These are phyloP conservation scores for Aureobasidium sp. DNA, from an alignment of 2,329 filamentous ascomycete genomes.

Conservation along the genomic window DNA sequence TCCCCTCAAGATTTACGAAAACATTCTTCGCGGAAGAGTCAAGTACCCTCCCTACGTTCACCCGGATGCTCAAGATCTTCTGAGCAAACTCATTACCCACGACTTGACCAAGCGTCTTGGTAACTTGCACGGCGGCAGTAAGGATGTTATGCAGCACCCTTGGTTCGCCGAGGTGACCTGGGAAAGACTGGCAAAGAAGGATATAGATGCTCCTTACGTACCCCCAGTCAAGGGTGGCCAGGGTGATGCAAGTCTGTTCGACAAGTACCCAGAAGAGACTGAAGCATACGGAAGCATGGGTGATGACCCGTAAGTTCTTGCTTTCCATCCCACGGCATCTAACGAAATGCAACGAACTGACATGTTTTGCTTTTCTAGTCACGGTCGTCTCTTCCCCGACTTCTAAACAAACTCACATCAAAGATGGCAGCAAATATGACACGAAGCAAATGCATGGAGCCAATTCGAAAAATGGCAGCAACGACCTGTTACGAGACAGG, in stretches of 20 bases:
- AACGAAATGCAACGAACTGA: slow-evolving; percentile 15
- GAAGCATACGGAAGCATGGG: slow-evolving; percentile 78
- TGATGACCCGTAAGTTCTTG: slow-evolving; percentile 69
- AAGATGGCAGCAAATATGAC: background rate
- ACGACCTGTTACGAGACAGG: background rate
- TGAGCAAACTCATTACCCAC: slow-evolving; percentile 86
- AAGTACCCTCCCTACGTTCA: slow-evolving; percentile 97
- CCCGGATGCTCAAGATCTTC: slow-evolving; percentile 83
- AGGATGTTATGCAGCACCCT: slow-evolving; percentile 88
- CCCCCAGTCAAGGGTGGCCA: slow-evolving; percentile 89
- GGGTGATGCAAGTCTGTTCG: slow-evolving; percentile 94
- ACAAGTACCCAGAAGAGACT: slow-evolving; percentile 94
- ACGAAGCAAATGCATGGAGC: too few relatives aligned
- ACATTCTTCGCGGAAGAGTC: slow-evolving; percentile 89
- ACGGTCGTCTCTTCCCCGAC: slow-evolving; percentile 66
- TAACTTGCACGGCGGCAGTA: slow-evolving; percentile 82
- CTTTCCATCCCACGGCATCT: background rate
- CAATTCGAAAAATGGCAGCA: background rate
- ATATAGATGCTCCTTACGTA: slow-evolving; percentile 97
- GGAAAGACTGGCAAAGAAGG: slow-evolving; percentile 88
- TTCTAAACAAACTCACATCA: slow-evolving; percentile 43
- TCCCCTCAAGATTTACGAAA: slow-evolving; percentile 99
- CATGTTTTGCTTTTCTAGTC: slow-evolving; percentile 38
- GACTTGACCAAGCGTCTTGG: slow-evolving; percentile 93
- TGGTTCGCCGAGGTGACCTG: slow-evolving; percentile 99